phyloP scores from a whole-genome alignment of 176 grass and related monocot genomes.

The Juncus effusus region DNA sequence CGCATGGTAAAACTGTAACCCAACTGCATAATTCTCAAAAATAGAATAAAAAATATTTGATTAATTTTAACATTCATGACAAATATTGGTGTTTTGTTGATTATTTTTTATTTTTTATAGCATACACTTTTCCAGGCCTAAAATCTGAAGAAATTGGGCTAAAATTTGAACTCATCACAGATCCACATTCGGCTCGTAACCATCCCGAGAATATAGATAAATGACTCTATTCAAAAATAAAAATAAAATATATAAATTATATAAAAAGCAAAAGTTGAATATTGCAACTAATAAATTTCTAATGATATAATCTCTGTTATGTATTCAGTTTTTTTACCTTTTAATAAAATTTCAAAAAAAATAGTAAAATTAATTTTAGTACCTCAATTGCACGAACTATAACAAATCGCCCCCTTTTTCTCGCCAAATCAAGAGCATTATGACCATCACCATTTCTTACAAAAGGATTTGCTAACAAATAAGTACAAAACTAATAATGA shows the following conservation, averaged over 20 bases:
- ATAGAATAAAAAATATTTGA: too few species aligned
- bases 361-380: not conserved
- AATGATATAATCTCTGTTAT: not conserved
- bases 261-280: not conserved
- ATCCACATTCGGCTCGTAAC: conserved; percentile 71
- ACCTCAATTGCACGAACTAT: conserved; percentile 95
- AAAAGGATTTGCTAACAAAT: conserved; percentile 67
- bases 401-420: conserved; percentile 71
- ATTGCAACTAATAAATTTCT: not conserved
- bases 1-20: conserved; percentile 23
- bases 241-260: conserved; percentile 5
- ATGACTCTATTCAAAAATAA: conserved; percentile 38
- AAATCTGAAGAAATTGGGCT: conserved; percentile 68
- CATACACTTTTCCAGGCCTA: conserved; percentile 72
- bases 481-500: not conserved
- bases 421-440: conserved; percentile 86
- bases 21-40: conserved; percentile 1
- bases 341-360: not conserved
- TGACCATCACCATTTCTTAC: conserved; percentile 72
- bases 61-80: too few species aligned
- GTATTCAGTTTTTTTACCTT: not conserved
- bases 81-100: too few species aligned
- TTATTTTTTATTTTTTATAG: too few species aligned
- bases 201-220: conserved; percentile 76
- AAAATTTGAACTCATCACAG: conserved; percentile 44